Evolutionary conservation across 2,329 filamentous ascomycete genomes (phyloP), one percentile per base, ranked within the genome.

Genomic region (Colletotrichum sp.): DNA sequence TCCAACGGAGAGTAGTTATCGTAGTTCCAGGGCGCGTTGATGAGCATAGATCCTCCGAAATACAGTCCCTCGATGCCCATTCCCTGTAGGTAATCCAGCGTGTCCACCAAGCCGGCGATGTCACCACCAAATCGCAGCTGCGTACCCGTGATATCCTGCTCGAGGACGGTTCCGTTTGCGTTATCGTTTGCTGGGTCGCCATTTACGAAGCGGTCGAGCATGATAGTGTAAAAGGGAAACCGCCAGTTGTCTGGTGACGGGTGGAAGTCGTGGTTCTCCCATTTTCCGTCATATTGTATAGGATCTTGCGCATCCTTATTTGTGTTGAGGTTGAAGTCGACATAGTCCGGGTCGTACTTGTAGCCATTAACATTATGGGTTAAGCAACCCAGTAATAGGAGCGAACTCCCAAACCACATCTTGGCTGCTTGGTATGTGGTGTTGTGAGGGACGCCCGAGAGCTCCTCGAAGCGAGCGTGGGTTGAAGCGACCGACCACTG

Each of bases 91-190:
- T 93, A 93, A 81, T 93, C 92, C 76, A 93, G 83, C 28, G 90
- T 91, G 79, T 93, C 90, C 70, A 90, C 81, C 62, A 93, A 79
- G n/a, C 92, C 92, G 76, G 85, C 84, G n/a, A 92, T 84, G 80
- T 93, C 92, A 75, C 92, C 92, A 28, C 92, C 92, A 84, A 92
- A 90, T 32, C 92, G 90, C 83, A 93, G 89, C 80, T 93, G 91
- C 70, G 90, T 93, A 72, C 88, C 90, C 78, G 87, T 88, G 74
- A 88, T 82, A 79, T 93, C 92, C 81, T 92, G 90, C 79, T 93
- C 92, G 82, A 89, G 93, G 4, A 86, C 79, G 1, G 91, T 93
- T 6, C 87, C 89, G 81, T 93, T 93, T 52, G 88, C 88, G 78
- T 93, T 89, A 80, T 93, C 92, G 80, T 93, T 93, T 2, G 85